Evolutionary conservation across 2,329 filamentous ascomycete species (phyloP).

Genomic region (Xylaria sp.): DNA sequence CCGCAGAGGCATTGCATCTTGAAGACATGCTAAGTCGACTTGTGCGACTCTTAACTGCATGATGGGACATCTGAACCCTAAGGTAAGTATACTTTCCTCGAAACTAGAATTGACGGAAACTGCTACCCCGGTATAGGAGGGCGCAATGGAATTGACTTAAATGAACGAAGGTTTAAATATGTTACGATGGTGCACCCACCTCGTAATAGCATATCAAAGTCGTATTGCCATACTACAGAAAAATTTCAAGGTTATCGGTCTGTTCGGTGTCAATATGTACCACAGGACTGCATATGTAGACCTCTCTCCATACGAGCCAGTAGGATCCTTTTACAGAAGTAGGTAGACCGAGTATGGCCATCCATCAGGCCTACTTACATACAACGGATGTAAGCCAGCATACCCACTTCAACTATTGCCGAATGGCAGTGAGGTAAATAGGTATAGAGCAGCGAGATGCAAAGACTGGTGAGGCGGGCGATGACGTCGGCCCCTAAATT

Average conservation of each 20-base stretch:
- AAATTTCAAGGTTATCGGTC: background rate
- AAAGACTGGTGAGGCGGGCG: background rate
- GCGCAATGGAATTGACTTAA: background rate
- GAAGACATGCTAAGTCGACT: background rate
- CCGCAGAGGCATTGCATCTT: slow-evolving; percentile 2
- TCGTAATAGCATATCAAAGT: background rate
- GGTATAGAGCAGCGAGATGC: background rate
- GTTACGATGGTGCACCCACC: slow-evolving; percentile 4
- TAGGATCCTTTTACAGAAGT: background rate
- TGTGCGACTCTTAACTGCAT: background rate
- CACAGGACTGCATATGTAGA: background rate
- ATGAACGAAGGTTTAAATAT: background rate
- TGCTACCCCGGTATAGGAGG: background rate
- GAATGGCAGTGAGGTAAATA: background rate
- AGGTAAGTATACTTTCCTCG: slow-evolving; percentile 4
- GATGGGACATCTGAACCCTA: slow-evolving; percentile 9
- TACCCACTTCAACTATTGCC: background rate
- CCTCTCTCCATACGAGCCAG: background rate
- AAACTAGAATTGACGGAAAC: background rate
- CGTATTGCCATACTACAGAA: slow-evolving; percentile 1
- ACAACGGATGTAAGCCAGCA: background rate
- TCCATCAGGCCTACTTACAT: background rate
- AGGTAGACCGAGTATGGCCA: background rate
- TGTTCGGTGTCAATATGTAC: background rate
- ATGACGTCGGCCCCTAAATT: slow-evolving; percentile 5